Evolutionary conservation across 148 eudicot genomes (phyloP).

Genomic region (Vaccinium darrowii): DNA sequence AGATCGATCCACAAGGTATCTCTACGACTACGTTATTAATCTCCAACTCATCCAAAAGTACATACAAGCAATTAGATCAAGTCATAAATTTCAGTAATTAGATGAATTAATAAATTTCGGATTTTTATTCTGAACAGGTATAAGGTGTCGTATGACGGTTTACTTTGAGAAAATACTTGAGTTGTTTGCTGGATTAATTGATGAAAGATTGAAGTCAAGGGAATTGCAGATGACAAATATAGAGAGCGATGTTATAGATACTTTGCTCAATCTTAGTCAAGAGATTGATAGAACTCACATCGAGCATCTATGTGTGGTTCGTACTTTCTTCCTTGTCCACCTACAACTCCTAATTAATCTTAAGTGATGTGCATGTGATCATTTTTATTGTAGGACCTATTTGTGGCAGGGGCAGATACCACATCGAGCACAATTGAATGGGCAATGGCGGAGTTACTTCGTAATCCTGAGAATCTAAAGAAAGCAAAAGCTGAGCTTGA

Average conservation of each 20-base stretch:
- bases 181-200: constrained; percentile 13
- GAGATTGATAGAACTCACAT: constrained; percentile 22
- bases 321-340: not conserved
- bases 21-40: not conserved
- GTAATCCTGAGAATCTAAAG: not conserved
- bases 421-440: constrained; percentile 15
- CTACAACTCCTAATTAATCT: not conserved
- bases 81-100: too few relatives aligned
- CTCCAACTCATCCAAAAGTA: not conserved
- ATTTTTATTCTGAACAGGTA: not conserved
- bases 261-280: constrained; percentile 14
- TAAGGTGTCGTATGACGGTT: not conserved
- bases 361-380: not conserved
- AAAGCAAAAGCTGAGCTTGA: constrained; percentile 10
- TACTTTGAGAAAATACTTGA: constrained; percentile 14
- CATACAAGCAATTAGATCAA: too few relatives aligned
- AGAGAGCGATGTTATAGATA: constrained; percentile 24
- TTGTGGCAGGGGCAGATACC: constrained; percentile 14
- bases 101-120: too few relatives aligned
- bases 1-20: constrained; percentile 23
- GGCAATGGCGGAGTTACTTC: constrained; percentile 16
- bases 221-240: not conserved
- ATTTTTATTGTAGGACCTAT: constrained; percentile 11
- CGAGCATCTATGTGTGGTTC: constrained; percentile 20
- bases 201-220: constrained; percentile 10